Base-by-base conservation (phyloP, 148 eudicot genomes). In the Linanthus parryae region DNA sequence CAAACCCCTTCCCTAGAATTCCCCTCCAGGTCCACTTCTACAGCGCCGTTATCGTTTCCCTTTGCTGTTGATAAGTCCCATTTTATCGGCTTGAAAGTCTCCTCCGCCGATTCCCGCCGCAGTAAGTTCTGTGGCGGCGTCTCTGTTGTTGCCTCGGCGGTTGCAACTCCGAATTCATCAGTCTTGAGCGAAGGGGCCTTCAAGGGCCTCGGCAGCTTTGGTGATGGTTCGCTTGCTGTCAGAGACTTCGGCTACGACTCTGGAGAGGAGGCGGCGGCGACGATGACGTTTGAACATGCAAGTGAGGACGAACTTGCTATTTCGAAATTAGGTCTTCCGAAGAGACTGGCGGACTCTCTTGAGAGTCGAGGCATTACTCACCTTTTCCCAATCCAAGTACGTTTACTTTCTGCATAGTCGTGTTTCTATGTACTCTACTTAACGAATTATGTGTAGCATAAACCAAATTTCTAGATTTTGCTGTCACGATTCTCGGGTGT, bases 381-480 rank as follows among this genome's bases (percentile, higher is more conserved):
- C 13, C 96, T 92, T 39, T 92, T 92, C 48, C 95, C 98, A 2
- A 91, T 91, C 67, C 98, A 91, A 73, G 98, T 91, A 52, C 14
- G 37, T 19, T 4, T 22, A 39, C 24, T 1, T 2, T 7, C 4
- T 44, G 16, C 13, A n/a, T 42, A 17, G 16, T 9, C 5, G 27
- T 5, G 48, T 11, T 44, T 15, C n/a, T n/a, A n/a, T n/a, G n/a
- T n/a, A n/a, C n/a, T n/a, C n/a, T n/a, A n/a, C n/a, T n/a, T n/a
- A n/a, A n/a, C n/a, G n/a, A n/a, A n/a, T n/a, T n/a, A n/a, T n/a
- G n/a, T n/a, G n/a, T n/a, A n/a, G n/a, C n/a, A n/a, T n/a, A n/a
- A n/a, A n/a, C n/a, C n/a, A n/a, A n/a, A n/a, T n/a, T n/a, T n/a
- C n/a, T n/a, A n/a, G n/a, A n/a, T n/a, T n/a, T n/a, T n/a, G n/a